Evolutionary conservation across 768 basidiomycete species (phyloP), one percentile per base, ranked within the genome.

Genomic region (Clitopilus hobsonii): DNA sequence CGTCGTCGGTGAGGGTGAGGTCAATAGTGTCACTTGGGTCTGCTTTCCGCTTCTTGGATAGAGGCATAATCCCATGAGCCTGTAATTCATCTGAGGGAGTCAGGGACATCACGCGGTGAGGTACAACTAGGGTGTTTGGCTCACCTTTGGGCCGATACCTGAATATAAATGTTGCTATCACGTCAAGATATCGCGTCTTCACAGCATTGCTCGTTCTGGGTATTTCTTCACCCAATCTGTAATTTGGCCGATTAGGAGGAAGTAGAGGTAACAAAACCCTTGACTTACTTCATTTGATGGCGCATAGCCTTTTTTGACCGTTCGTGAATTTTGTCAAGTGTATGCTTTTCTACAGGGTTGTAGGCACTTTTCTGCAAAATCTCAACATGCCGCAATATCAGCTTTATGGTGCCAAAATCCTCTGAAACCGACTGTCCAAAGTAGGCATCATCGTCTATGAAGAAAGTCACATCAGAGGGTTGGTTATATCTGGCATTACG

Each of bases 131-230:
- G 23, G 11, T 23, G 27, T 23, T 22, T 6, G 5, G 26, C 60
- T 24, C 26, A 68, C 65, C 63, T 4, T 63, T 41, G 6, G 65
- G 56, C 22, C 67, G 55, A 55, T 68, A 66, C 41, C 54, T 63
- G 48, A 68, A 66, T 7, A 61, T 56, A 48, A 66, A 65, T 14
- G 57, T 64, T 0, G 52, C 61, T 3, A 63, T 48, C 20, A 27
- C 45, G 5, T 52, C 26, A 25, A 51, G 41, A 18, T 0, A 18
- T 14, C 4, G 5, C 26, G 29, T 20, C 16, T 27, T 28, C 10
- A 10, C n/a, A 28, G 29, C 14, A 14, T 11, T 18, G 30, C 11
- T 29, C 11, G 6, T 7, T 6, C 6, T 41, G 6, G 8, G 38
- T 10, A 41, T 6, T 20, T 41, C 38, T 11, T 10, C 38, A 18